These are phyloP conservation scores for Eutypella sp. DNA, from an alignment of 2,329 filamentous ascomycete species.

Conservation along the genomic window DNA sequence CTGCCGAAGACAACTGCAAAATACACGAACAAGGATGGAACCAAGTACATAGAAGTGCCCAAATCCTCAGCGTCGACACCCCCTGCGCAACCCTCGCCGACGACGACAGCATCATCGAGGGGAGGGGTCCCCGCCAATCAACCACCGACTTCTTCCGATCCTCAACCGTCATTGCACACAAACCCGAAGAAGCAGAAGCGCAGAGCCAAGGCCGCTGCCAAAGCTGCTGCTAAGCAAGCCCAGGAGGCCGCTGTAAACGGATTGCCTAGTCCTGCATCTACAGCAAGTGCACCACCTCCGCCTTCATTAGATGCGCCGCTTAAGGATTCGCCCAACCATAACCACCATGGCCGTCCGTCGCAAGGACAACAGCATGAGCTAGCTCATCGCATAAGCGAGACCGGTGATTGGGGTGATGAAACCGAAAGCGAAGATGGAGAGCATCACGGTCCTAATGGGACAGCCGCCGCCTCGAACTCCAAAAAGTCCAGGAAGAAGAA, in stretches of 20 bases:
- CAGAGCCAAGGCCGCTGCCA: slow-evolving; percentile 76
- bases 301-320: slow-evolving; percentile 10
- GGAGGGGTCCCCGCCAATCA: slow-evolving; percentile 27
- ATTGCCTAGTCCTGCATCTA: slow-evolving; percentile 32
- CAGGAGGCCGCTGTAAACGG: slow-evolving; percentile 37
- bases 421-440: slow-evolving; percentile 55
- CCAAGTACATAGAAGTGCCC: slow-evolving; percentile 63
- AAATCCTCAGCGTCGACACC: slow-evolving; percentile 48
- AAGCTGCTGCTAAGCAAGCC: slow-evolving; percentile 50
- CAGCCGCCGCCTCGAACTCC: slow-evolving; percentile 37
- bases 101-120: slow-evolving; percentile 32
- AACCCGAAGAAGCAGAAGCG: slow-evolving; percentile 97
- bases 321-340: slow-evolving; percentile 11
- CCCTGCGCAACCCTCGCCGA: slow-evolving; percentile 50
- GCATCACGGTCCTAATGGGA: slow-evolving; percentile 32
- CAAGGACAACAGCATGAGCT: slow-evolving; percentile 6
- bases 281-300: slow-evolving; percentile 19
- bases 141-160: slow-evolving; percentile 18
- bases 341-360: slow-evolving; percentile 5
- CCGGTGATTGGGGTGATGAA: slow-evolving; percentile 46
- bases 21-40: slow-evolving; percentile 64
- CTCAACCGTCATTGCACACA: slow-evolving; percentile 44
- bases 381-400: slow-evolving; percentile 33
- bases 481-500: slow-evolving; percentile 68
- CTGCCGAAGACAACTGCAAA: slow-evolving; percentile 50